phyloP scores from a whole-genome alignment of 2,329 filamentous ascomycete species.

The Blastomyces gilchristii region DNA sequence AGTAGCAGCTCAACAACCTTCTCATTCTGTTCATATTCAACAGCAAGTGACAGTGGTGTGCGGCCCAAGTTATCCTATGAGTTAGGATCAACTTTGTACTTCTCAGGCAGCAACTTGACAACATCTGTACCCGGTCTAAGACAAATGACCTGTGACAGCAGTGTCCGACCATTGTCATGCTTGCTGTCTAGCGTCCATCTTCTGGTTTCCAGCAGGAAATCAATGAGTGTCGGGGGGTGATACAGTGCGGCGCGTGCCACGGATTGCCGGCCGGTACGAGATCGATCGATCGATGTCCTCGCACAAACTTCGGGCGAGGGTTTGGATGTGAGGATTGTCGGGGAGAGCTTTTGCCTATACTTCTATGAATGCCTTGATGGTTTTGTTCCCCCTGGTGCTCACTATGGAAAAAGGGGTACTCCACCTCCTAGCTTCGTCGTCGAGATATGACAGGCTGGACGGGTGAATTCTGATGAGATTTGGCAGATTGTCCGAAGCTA shows the following conservation, averaged over 20 bases:
- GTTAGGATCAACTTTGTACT: background rate
- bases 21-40: background rate
- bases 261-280: no score
- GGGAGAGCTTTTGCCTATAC: background rate
- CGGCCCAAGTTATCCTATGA: background rate
- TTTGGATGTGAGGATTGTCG: background rate
- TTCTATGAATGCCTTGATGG: background rate
- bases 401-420: background rate
- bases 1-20: no score
- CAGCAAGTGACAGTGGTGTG: background rate
- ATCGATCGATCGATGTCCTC: no score
- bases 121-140: background rate
- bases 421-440: background rate
- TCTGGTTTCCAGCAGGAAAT: background rate
- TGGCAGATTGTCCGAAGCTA: background rate
- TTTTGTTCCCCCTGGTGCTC: background rate
- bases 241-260: background rate
- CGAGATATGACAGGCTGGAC: background rate
- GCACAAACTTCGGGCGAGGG: background rate
- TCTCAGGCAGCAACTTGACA: background rate
- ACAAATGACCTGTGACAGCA: background rate
- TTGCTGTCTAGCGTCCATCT: background rate
- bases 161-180: background rate
- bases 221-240: background rate
- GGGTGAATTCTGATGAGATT: background rate